Conservation (phyloP, 768 basidiomycete species). For the Calocera cornea region DNA sequence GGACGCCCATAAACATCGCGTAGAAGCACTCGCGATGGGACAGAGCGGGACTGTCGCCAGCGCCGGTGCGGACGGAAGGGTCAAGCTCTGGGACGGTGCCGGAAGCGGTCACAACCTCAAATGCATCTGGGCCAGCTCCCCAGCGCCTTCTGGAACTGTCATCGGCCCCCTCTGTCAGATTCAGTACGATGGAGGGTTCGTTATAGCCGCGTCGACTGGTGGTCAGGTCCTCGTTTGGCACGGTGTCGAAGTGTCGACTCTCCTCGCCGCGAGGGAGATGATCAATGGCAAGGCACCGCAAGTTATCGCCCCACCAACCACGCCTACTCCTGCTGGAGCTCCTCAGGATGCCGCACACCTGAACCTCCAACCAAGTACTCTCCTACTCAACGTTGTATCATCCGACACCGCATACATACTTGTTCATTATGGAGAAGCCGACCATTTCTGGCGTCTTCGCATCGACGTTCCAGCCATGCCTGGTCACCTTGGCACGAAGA, state of each 20-base stretch:
- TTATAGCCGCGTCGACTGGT: not conserved
- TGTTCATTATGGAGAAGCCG: conserved; percentile 36
- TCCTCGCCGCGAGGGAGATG: not conserved
- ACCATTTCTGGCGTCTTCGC: conserved; percentile 39
- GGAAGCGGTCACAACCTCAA: conserved; percentile 22
- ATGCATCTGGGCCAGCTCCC: not conserved
- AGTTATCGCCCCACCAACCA: not conserved
- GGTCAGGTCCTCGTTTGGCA: not conserved
- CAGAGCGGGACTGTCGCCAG: conserved; percentile 32
- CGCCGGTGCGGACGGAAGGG: conserved; percentile 45
- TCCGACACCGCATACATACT: conserved; percentile 19
- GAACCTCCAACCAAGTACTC: not conserved
- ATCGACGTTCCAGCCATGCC: conserved; percentile 15
- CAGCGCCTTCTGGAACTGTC: not conserved
- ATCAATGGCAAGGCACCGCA: not conserved
- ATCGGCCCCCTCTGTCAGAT: not conserved
- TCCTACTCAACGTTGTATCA: not conserved
- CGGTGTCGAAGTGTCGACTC: not conserved
- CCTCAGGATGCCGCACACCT: not conserved
- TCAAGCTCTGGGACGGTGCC: conserved; percentile 65
- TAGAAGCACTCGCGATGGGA: not conserved
- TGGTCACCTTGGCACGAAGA: conserved; percentile 7
- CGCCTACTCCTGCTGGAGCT: not conserved
- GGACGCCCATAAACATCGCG: not conserved
- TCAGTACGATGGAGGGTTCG: not conserved